These are phyloP conservation scores for Boechera retrofracta DNA, from an alignment of 345 rosid genomes.

Conservation along the genomic window DNA sequence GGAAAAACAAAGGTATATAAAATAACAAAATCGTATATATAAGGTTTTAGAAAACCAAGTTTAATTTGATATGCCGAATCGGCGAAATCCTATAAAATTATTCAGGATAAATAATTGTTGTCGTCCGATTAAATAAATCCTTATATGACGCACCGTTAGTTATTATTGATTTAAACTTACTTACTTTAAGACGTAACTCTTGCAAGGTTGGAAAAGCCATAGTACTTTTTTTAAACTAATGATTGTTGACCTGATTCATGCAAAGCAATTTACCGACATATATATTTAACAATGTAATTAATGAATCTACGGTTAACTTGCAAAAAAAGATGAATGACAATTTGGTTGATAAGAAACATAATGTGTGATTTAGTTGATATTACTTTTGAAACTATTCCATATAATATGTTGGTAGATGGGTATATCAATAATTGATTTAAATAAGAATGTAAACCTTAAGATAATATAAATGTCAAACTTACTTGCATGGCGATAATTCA, in stretches of 20 bases:
- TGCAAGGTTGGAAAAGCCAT: conserved; percentile 30
- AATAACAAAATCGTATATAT: background rate
- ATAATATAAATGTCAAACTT: background rate
- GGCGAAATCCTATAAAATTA: background rate
- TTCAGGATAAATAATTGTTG: background rate
- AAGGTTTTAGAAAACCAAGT: background rate
- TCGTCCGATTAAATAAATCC: conserved; percentile 2
- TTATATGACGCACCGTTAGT: background rate
- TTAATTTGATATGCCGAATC: background rate
- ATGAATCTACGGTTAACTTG: background rate
- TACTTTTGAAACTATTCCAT: no score
- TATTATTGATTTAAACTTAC: conserved; percentile 2
- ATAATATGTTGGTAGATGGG: background rate
- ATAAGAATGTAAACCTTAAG: background rate
- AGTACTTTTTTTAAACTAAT: background rate
- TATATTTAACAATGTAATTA: background rate
- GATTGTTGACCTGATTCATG: conserved; percentile 8
- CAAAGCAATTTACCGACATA: background rate
- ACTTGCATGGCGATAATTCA: background rate
- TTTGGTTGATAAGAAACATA: background rate
- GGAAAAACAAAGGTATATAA: background rate
- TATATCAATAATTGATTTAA: background rate
- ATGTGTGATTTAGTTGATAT: background rate
- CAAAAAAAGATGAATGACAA: background rate
- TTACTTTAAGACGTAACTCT: conserved; percentile 28